Conservation (phyloP, 768 basidiomycete genomes). For the Rickenella mellea region DNA sequence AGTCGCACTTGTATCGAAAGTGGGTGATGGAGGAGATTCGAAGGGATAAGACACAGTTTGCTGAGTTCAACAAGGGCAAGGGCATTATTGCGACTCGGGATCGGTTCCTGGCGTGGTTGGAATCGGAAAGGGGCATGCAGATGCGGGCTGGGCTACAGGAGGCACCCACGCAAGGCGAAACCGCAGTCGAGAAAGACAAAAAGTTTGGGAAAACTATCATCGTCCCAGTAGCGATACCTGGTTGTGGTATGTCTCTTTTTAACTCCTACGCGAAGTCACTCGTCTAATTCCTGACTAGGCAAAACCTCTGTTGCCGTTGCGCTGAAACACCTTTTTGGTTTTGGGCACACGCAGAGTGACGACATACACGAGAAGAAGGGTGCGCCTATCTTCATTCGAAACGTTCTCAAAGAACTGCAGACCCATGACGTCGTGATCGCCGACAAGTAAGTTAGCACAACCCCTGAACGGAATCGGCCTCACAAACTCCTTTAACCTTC, state of each 20-base stretch:
- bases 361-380: slow-evolving; percentile 74
- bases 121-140: not conserved
- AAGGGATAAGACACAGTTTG: slow-evolving; percentile 48
- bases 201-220: slow-evolving; percentile 69
- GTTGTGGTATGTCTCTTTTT: slow-evolving; percentile 61
- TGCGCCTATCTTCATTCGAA: slow-evolving; percentile 60
- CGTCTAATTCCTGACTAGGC: slow-evolving; percentile 34
- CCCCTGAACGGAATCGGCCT: not conserved
- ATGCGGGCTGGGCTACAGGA: slow-evolving; percentile 7
- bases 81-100: slow-evolving; percentile 84
- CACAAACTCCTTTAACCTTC: slow-evolving; percentile 4
- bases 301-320: slow-evolving; percentile 84
- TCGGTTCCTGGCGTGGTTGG: slow-evolving; percentile 61
- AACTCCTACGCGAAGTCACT: not conserved
- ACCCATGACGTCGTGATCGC: slow-evolving; percentile 77
- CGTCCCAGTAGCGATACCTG: slow-evolving; percentile 84
- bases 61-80: slow-evolving; percentile 53
- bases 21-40: slow-evolving; percentile 81
- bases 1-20: slow-evolving; percentile 68
- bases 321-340: slow-evolving; percentile 68
- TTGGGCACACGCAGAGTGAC: slow-evolving; percentile 91
- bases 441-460: slow-evolving; percentile 58
- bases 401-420: slow-evolving; percentile 53
- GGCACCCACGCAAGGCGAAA: too few species aligned
- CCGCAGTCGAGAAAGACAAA: not conserved